phyloP scores from a whole-genome alignment of 1,284 basidiomycete genomes.

The Boletus semigastroideus region DNA sequence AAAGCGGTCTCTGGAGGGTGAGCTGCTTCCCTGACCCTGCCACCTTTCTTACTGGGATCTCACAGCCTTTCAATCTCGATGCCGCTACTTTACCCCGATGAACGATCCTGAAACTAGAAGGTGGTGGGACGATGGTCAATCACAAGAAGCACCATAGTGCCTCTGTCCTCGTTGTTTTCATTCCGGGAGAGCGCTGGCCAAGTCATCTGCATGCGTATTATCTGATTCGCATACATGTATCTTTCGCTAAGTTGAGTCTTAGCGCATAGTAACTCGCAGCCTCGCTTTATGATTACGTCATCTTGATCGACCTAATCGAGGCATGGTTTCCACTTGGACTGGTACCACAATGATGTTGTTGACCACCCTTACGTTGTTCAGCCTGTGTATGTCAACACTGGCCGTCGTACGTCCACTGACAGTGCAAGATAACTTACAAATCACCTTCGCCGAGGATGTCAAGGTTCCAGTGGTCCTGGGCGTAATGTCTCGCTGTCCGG shows the following conservation, averaged over 20 bases:
- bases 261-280: constrained; percentile 1
- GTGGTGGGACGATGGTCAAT: constrained; percentile 67
- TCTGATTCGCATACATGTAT: constrained; percentile 15
- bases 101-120: constrained; percentile 59
- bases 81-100: constrained; percentile 73
- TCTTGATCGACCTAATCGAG: constrained; percentile 18
- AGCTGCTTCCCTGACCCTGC: constrained; percentile 26
- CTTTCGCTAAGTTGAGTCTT: constrained; percentile 5
- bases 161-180: constrained; percentile 33
- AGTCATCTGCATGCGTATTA: constrained; percentile 12
- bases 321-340: constrained; percentile 8
- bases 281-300: constrained; percentile 24
- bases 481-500: constrained; percentile 79
- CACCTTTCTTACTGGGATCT: constrained; percentile 15
- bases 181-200: constrained; percentile 17
- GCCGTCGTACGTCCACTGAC: constrained; percentile 22
- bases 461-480: constrained; percentile 63
- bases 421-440: constrained; percentile 29
- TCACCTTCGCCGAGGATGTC: constrained; percentile 30
- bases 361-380: constrained; percentile 18
- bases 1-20: constrained; percentile 77
- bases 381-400: constrained; percentile 13
- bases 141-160: constrained; percentile 35
- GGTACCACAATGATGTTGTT: constrained; percentile 30
- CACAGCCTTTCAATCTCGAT: constrained; percentile 78